phyloP scores from a whole-genome alignment of 1,284 basidiomycete species.

The Cutaneotrichosporon sp. region DNA sequence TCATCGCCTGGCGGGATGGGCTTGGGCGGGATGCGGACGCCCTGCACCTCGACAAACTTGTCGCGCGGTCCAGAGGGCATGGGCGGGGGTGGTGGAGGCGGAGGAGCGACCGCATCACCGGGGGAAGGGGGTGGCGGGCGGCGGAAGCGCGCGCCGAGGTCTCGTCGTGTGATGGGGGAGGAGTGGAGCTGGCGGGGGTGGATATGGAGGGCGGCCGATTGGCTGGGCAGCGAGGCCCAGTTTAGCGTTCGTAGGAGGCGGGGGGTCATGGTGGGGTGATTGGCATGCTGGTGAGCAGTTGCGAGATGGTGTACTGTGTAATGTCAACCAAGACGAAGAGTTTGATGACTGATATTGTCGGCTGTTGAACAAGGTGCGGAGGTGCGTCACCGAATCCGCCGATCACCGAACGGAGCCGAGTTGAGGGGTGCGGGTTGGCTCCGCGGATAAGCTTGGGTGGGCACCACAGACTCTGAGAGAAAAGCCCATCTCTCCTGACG shows the following conservation, averaged over 20 bases:
- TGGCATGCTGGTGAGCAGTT: neutral
- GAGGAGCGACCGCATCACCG: neutral
- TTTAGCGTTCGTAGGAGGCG: neutral
- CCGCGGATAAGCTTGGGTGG: neutral
- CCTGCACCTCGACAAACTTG: conserved; percentile 35
- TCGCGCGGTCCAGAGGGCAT: conserved; percentile 10
- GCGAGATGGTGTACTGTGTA: neutral
- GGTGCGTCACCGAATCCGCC: neutral
- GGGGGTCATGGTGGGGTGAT: neutral
- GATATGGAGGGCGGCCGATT: neutral
- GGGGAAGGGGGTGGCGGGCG: neutral
- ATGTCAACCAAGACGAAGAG: neutral
- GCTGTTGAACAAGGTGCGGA: neutral
- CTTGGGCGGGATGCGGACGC: conserved; percentile 41
- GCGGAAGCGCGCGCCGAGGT: conserved; percentile 23
- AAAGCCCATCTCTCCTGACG: neutral
- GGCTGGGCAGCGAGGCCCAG: neutral
- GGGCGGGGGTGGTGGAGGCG: neutral
- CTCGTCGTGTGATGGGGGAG: neutral
- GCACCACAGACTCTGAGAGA: too few species aligned
- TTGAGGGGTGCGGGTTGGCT: neutral
- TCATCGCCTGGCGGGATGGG: conserved; percentile 45
- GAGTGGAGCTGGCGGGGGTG: conserved; percentile 4
- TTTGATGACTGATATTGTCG: too few species aligned
- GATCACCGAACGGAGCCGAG: neutral